Conservation (phyloP, 352 stramenopile species). For the Discostella stelligera region DNA sequence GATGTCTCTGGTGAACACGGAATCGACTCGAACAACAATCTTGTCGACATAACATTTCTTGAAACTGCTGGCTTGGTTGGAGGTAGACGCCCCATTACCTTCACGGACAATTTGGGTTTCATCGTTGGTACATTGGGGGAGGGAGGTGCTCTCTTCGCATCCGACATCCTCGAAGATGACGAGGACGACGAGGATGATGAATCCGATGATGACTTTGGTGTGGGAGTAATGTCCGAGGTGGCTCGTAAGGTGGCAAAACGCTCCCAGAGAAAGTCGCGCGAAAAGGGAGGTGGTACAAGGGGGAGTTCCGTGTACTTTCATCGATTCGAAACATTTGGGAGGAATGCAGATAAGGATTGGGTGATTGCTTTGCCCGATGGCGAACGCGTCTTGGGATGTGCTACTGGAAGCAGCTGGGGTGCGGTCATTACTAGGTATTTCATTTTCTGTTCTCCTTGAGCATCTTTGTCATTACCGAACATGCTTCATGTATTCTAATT, state of each 20-base stretch:
- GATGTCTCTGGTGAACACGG: slow-evolving; percentile 17
- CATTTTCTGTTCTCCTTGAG: not conserved
- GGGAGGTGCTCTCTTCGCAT: slow-evolving; percentile 72
- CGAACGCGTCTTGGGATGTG: slow-evolving; percentile 70
- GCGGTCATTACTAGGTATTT: slow-evolving; percentile 68
- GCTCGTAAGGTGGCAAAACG: slow-evolving; percentile 45
- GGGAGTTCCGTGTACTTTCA: slow-evolving; percentile 77
- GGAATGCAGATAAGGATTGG: slow-evolving; percentile 69
- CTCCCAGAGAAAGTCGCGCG: slow-evolving; percentile 21
- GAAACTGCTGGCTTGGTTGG: slow-evolving; percentile 50
- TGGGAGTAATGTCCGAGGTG: slow-evolving; percentile 54
- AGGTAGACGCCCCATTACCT: slow-evolving; percentile 57
- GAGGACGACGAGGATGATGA: slow-evolving; percentile 53
- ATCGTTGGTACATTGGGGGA: slow-evolving; percentile 77
- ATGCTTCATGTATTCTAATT: not conserved
- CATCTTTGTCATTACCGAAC: not conserved
- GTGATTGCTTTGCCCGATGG: slow-evolving; percentile 64
- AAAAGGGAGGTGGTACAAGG: slow-evolving; percentile 25
- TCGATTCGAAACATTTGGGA: slow-evolving; percentile 72
- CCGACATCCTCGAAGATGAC: slow-evolving; percentile 62
- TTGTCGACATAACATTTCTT: slow-evolving; percentile 70
- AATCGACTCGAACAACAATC: slow-evolving; percentile 40
- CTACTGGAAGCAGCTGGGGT: slow-evolving; percentile 63
- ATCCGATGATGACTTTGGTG: slow-evolving; percentile 45
- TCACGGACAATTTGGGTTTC: slow-evolving; percentile 73